These are phyloP conservation scores for Kickxella alabastrina DNA, from an alignment of 192 early-diverging fungal genomes.

Conservation along the genomic window DNA sequence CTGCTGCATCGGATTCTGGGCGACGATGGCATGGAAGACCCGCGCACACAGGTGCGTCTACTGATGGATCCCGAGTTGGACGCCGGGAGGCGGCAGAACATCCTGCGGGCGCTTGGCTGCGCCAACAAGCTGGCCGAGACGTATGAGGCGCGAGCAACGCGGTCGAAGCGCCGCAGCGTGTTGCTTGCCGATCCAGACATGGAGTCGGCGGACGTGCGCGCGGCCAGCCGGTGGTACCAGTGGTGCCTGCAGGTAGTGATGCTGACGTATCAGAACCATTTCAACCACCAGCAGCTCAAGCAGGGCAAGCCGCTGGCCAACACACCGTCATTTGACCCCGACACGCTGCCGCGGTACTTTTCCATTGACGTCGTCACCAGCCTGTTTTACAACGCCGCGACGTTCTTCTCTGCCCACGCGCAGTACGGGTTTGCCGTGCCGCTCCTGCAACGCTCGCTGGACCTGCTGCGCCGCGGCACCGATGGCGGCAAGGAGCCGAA, in stretches of 20 bases:
- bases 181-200: slow-evolving; percentile 22
- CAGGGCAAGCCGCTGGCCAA: slow-evolving; percentile 14
- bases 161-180: slow-evolving; percentile 40
- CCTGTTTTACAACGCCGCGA: slow-evolving; percentile 49
- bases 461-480: slow-evolving; percentile 37
- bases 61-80: slow-evolving; percentile 25
- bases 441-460: slow-evolving; percentile 46
- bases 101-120: slow-evolving; percentile 41
- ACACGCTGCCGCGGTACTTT: slow-evolving; percentile 39
- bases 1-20: slow-evolving; percentile 42
- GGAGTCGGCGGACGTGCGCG: slow-evolving; percentile 17
- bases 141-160: slow-evolving; percentile 31
- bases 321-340: slow-evolving; percentile 44
- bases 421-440: slow-evolving; percentile 37
- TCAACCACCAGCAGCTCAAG: slow-evolving; percentile 31
- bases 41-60: slow-evolving; percentile 24
- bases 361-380: slow-evolving; percentile 40
- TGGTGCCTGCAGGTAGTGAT: slow-evolving; percentile 50
- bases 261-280: slow-evolving; percentile 49
- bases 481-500: slow-evolving; percentile 21
- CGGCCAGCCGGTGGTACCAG: slow-evolving; percentile 49
- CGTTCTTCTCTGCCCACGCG: slow-evolving; percentile 32
- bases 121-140: slow-evolving; percentile 49
- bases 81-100: slow-evolving; percentile 15
- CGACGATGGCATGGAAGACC: slow-evolving; percentile 28